Base-by-base conservation (phyloP, 176 grass and related monocot species). In the Alloteropsis semialata region DNA sequence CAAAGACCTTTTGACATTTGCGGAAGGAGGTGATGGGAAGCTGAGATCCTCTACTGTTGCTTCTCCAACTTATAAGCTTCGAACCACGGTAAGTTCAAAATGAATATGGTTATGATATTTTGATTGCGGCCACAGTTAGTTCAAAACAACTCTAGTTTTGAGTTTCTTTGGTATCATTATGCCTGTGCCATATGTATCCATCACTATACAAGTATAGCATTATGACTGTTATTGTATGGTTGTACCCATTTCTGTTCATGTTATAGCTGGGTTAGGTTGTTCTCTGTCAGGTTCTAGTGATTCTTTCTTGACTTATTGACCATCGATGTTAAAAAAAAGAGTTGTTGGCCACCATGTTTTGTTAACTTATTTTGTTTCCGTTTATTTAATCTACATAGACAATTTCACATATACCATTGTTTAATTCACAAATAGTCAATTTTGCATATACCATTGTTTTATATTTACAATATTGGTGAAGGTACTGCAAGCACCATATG, bases 401-500 rank as follows among this genome's bases (percentile, higher is more conserved):
- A 46, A 25, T 69, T 72, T 37, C 28, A 83, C 33, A 16, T 74
- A 48, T 59, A 25, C 51, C 37, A n/a, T 74, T 71, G 67, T 41
- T 68, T n/a, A 60, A 46, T 75, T 4, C 82, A 61, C n/a, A n/a
- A 39, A 50, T 17, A 44, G 16, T 74, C 24, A 46, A 25, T 70
- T 73, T 37, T 22, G 80, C 34, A 16, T 74, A 49, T 60, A 27
- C 53, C 37, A 46, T 53, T 83, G 16, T 44, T 61, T 72, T 79
- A 65, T 63, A 44, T 85, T 79, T 19, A 50, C 65, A 29, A 61
- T 84, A 62, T 77, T 22, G 75, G 4, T 85, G 72, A 92, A 98
- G 96, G 96, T 98, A 65, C 80, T 98, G 45, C 76, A 98, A 93
- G 92, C 92, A 88, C 96, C 96, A 19, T 93, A 93, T 95, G 96